Evolutionary conservation across 129 eudicot species (phyloP), one percentile per base, ranked within the genome.

Genomic region (Cynara cardunculus): DNA sequence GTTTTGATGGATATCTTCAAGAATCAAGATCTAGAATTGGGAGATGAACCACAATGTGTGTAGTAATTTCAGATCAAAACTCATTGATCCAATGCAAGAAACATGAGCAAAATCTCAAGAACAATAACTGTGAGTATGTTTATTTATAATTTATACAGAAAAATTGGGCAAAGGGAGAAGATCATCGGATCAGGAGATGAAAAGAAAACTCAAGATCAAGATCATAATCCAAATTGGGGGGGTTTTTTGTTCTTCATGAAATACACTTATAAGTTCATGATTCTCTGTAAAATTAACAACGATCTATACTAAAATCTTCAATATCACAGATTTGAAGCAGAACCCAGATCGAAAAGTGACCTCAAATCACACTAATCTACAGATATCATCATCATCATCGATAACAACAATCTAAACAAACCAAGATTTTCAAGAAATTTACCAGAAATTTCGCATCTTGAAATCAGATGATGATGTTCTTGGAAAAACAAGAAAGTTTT

Each of bases 321-420:
- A 81, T 12, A 26, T 28, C 67, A 62, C 74, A 64, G 12, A 73
- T 16, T 81, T 41, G 73, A 80, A 64, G 74, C 25, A 73, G 25
- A 64, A 62, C 72, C 66, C 44, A 81, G 79, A 81, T 65, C 79
- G 49, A n/a, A 30, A 25, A 81, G 61, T 73, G 12, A 81, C 74
- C 84, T 81, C 76, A 81, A 81, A 81, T 74, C 76, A 81, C 85
- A 81, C 85, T 74, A 81, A 81, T 81, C 85, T 81, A 74, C 85
- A 74, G 8, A 65, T 68, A 21, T 56, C 72, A 74, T 74, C 31
- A 74, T 39, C 65, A 73, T 41, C 53, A 41, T 41, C 35, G n/a
- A 56, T 32, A 78, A 21, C 62, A 69, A 71, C 76, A 73, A 62
- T 81, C 79, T 73, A 82, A 81, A 69, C 77, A 82, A 53, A 68